phyloP scores from a whole-genome alignment of 441 rosid species.

The Bruguiera hainesii region DNA sequence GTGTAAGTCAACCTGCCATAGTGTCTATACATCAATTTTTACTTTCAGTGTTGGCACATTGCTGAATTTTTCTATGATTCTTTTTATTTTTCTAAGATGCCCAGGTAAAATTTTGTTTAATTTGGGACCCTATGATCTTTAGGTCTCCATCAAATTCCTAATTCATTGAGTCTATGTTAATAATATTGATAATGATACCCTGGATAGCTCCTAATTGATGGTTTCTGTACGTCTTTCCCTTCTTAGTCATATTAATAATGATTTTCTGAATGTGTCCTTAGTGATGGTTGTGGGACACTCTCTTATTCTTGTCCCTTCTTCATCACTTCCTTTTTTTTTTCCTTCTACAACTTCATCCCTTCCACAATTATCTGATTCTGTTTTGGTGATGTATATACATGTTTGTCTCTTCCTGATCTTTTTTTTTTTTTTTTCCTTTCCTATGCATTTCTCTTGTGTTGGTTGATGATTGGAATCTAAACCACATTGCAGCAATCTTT shows the following conservation, averaged over 20 bases:
- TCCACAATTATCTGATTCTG: background rate
- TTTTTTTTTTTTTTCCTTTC: background rate
- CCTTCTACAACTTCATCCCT: background rate
- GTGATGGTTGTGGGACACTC: no score
- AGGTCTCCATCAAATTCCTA: no score
- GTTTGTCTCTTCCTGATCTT: background rate
- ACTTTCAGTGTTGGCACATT: constrained; percentile 9
- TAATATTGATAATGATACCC: no score
- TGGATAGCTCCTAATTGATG: no score
- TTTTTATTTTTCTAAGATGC: background rate
- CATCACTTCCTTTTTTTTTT: background rate
- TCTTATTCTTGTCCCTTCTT: background rate
- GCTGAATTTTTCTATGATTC: background rate
- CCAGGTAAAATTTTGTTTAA: no score
- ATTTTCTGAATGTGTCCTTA: no score
- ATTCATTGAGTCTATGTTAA: no score
- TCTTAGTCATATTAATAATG: no score
- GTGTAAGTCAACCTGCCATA: constrained; percentile 43
- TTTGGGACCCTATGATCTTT: no score
- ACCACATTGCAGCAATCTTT: background rate
- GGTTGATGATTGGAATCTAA: constrained; percentile 1
- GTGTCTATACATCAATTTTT: constrained; percentile 6
- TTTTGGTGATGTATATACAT: background rate
- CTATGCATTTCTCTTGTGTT: constrained; percentile 4
- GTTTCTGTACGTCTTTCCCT: no score